Evolutionary conservation across 164 flowering plant species (phyloP).

Genomic region (Warburgia ugandensis): DNA sequence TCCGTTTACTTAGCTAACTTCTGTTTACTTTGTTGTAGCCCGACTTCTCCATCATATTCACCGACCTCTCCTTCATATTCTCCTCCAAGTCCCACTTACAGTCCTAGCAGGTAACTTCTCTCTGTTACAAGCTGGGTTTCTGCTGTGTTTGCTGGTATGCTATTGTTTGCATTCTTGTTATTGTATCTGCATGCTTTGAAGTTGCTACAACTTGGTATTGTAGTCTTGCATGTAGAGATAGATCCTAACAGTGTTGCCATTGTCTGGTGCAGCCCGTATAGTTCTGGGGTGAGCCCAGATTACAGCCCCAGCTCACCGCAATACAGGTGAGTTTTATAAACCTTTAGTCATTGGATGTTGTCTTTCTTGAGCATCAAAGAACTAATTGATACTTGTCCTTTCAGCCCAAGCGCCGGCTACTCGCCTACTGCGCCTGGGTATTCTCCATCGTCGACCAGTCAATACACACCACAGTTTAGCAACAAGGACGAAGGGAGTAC

Average conservation of each 20-base stretch:
- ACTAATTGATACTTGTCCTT: neutral
- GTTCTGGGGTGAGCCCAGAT: conserved; percentile 64
- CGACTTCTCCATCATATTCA: conserved; percentile 95
- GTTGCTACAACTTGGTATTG: neutral
- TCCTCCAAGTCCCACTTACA: conserved; percentile 86
- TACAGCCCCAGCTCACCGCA: conserved; percentile 93
- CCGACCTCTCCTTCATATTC: conserved; percentile 94
- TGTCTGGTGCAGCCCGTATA: conserved; percentile 55
- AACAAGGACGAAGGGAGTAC: conserved; percentile 39
- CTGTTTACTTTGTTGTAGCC: conserved; percentile 42
- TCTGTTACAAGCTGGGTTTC: neutral
- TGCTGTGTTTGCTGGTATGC: neutral
- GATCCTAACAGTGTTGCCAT: neutral
- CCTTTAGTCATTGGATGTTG: neutral
- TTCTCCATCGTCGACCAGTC: conserved; percentile 91
- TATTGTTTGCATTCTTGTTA: neutral
- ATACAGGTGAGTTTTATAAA: conserved; percentile 45
- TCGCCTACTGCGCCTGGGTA: conserved; percentile 97
- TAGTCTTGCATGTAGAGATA: no score
- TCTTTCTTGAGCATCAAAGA: neutral
- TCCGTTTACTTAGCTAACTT: neutral
- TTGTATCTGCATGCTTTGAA: neutral
- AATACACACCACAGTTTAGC: conserved; percentile 65
- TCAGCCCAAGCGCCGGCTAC: conserved; percentile 93
- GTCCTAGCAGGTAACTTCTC: conserved; percentile 90